Evolutionary conservation across 2,329 filamentous ascomycete genomes (phyloP), one percentile per base, ranked within the genome.

Genomic region (Aspergillus neoniger): DNA sequence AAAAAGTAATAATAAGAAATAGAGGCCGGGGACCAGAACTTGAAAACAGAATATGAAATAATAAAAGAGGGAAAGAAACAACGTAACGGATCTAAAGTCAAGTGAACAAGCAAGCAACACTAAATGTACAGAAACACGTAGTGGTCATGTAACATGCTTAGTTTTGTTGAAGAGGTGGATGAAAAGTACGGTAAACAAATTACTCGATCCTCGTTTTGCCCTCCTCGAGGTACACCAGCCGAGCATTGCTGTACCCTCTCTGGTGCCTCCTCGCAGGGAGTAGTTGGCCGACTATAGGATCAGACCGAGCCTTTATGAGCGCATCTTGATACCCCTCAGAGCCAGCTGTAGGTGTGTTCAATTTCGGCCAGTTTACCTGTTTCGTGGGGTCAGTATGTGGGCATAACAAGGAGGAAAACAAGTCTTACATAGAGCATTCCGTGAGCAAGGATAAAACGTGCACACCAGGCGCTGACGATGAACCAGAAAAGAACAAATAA

Each of bases 361-460:
- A 86, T 74, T 96, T 97, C 9, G 95, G 95, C 95, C 96, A 99
- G 79, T 97, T 98, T 67, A 97, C 93, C 92, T 96, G 63, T 48
- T 49, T 53, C 17, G 56, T 1, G 30, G 9, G 44, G 53, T 64
- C 55, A 63, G 63, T 38, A 56, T 12, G 14, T 4, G 50, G 32
- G 5, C 47, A 19, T 14, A 17, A 53, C 9, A 10, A 8, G 6
- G 19, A 12, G 39, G 2, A 25, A 9, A 32, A 12, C 3, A 15
- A 10, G 49, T 87, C 92, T 85, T 85, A 98, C 95, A 72, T 95
- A 99, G 69, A 99, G 87, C 83, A 96, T 93, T 61, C 95, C 95
- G 72, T 97, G 91, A 51, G 79, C 85, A 70, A 87, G 83, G 68
- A 99, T 88, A 74, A 99, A 99, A 64, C 86, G 85, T 51, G 87